A percentile compares a stretch with the other conserved stretches of the same genome.
These are phyloP conservation scores for Yamadazyma endophytica DNA, from an alignment of 805 yeast species.

Conservation along the genomic window DNA sequence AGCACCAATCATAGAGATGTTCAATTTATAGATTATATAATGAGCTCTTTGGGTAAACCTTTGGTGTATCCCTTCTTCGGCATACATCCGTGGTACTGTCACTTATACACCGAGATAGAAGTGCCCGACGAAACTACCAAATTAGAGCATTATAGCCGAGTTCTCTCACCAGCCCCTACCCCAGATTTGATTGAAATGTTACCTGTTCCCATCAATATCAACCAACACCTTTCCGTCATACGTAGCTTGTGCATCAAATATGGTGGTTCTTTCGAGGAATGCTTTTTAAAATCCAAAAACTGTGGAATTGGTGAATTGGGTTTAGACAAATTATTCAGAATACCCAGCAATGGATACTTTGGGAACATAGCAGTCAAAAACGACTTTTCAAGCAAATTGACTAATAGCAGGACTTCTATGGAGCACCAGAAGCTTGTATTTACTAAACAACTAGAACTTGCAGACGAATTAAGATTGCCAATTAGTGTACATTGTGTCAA, in stretches of 20 bases:
- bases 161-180: slow-evolving; percentile 42
- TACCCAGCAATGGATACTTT: slow-evolving; percentile 58
- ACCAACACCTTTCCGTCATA: slow-evolving; percentile 28
- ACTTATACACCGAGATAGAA: slow-evolving; percentile 44
- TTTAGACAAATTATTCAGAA: slow-evolving; percentile 67
- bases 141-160: slow-evolving; percentile 49
- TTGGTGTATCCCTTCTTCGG: slow-evolving; percentile 54
- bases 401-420: slow-evolving; percentile 51
- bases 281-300: slow-evolving; percentile 5
- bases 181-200: slow-evolving; percentile 39
- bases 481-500: slow-evolving; percentile 85
- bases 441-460: slow-evolving; percentile 48
- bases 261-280: slow-evolving; percentile 5
- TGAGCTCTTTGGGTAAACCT: slow-evolving; percentile 4
- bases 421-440: slow-evolving; percentile 64
- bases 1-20: slow-evolving; percentile 34
- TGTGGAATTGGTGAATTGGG: slow-evolving; percentile 86
- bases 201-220: slow-evolving; percentile 58
- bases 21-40: slow-evolving; percentile 14
- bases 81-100: slow-evolving; percentile 90
- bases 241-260: slow-evolving; percentile 14
- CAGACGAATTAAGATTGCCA: slow-evolving; percentile 43
- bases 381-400: slow-evolving; percentile 17
- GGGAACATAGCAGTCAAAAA: slow-evolving; percentile 28
- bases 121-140: slow-evolving; percentile 24